Evolutionary conservation across 371 early-diverging fungal genomes (phyloP), one percentile per base, ranked within the genome.

Genomic region (Haplosporangium sp.): DNA sequence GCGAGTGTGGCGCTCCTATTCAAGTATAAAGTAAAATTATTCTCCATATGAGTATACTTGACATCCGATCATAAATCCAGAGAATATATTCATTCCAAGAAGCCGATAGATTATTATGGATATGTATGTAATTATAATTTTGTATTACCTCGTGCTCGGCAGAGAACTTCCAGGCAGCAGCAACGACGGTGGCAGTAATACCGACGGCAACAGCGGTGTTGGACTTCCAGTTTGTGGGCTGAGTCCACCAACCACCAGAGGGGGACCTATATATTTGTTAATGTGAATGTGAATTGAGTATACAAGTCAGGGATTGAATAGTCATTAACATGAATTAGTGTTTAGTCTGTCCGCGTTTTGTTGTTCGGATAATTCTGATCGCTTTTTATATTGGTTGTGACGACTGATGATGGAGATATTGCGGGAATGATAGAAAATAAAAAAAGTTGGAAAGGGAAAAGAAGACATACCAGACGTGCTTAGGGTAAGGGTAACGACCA

Each of bases 201-300:
- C 92, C 94, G 17, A 88, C 71, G 11, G 88, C 91, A 65, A 96
- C 87, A 53, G 88, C 78, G 4, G 94, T 91, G 91, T 96, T 96
- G 68, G 92, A 76, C 82, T 92, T 92, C 90, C 91, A 92, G 82
- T 88, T 86, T 78, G 92, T 92, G 55, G 97, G 96, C 81, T 90
- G 89, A 7, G 93, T 86, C 94, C 95, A 95, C 96, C 96, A 96
- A 61, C 96, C 97, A 81, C 97, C 96, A 55, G 93, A 73, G 74
- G 93, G 93, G 50, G 93, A 89, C 88, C 88, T 91, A 77, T 19
- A 47, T 13, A 34, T 4, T 34, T 35, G 40, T 39, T 61, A 50
- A 45, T 17, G 40, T 8, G 27, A 27, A 27, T 27, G 27, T 27
- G 1, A 27, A 20, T 27, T 27, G n/a, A 39, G 10, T 45, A 61